Evolutionary conservation across 1,284 basidiomycete species (phyloP), one percentile per base, ranked within the genome.

Genomic region (Malassezia yamatoensis): DNA sequence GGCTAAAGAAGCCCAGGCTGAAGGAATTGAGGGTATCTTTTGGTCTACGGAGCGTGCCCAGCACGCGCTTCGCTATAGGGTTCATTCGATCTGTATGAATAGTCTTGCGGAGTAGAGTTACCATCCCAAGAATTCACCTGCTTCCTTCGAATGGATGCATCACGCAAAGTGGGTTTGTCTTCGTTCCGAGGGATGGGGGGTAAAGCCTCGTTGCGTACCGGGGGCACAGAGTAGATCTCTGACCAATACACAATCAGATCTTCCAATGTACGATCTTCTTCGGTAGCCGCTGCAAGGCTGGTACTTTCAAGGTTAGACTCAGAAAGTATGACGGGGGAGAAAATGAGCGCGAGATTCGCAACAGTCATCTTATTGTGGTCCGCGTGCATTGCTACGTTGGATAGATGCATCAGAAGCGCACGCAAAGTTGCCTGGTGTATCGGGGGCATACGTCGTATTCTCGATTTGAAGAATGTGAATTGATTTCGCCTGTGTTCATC

Each of bases 341-440:
- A 73, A 49, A 75, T 70, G 15, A 75, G 61, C 29, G 67, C 64
- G 5, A 76, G 64, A 62, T 76, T 76, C 61, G 86, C 87, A 0
- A 85, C 79, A 61, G 90, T 88, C 93, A 98, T 98, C 77, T 94
- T 96, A 76, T 94, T 96, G 73, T 82, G 82, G 18, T 83, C 82
- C 5, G 81, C 79, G 48, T 81, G 79, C 7, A 82, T 78, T 1
- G 84, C 83, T 5, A 98, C 83, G 21, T 85, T 81, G 8, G 85
- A 80, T 11, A 98, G 82, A 75, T 96, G 93, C 64, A 93, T 87
- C 15, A 94, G 78, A n/a, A 96, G 76, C 9, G 84, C 82, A 64
- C 84, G 86, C 65, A 96, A 81, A 0, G 90, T 91, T 3, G 86
- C 85, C 68, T 91, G 88, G 73, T 96, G 90, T 38, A 96, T 84